A percentile compares a stretch with the other conserved stretches of the same genome.
phyloP scores from a whole-genome alignment of 768 basidiomycete species.

The Lactarius tabidus region DNA sequence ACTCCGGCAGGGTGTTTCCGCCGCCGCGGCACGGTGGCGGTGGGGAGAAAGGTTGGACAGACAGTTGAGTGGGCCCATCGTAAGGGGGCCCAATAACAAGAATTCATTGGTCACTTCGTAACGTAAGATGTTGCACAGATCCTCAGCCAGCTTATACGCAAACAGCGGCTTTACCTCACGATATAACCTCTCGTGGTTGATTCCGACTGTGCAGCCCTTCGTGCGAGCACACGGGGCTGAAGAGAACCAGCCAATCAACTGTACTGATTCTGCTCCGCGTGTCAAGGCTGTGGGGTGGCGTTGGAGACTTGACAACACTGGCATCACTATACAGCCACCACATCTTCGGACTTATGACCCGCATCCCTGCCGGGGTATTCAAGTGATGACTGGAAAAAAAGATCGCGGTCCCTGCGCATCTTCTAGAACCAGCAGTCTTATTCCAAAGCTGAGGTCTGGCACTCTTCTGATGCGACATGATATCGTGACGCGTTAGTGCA shows the following conservation, averaged over 20 bases:
- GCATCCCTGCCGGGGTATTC: conserved; percentile 4
- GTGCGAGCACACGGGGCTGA: neutral
- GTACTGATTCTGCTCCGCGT: neutral
- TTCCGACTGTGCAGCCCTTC: neutral
- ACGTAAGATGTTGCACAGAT: neutral
- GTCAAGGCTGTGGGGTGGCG: neutral
- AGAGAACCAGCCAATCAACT: neutral
- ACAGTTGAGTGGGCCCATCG: neutral
- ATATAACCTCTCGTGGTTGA: neutral
- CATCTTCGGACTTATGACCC: neutral
- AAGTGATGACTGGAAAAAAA: neutral
- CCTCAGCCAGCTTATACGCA: neutral
- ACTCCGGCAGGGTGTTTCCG: conserved; percentile 10
- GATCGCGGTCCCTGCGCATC: neutral
- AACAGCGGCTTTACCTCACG: neutral
- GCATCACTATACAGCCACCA: neutral
- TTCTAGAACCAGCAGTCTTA: neutral
- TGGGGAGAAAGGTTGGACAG: neutral
- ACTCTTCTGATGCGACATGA: neutral
- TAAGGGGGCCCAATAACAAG: neutral
- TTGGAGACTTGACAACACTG: neutral
- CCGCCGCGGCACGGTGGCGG: conserved; percentile 4
- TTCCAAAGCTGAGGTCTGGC: neutral
- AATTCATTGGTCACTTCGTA: conserved; percentile 2
- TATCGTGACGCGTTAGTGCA: neutral